Base-by-base conservation (phyloP, 768 basidiomycete genomes). In the Sporobolomyces pararoseus region DNA sequence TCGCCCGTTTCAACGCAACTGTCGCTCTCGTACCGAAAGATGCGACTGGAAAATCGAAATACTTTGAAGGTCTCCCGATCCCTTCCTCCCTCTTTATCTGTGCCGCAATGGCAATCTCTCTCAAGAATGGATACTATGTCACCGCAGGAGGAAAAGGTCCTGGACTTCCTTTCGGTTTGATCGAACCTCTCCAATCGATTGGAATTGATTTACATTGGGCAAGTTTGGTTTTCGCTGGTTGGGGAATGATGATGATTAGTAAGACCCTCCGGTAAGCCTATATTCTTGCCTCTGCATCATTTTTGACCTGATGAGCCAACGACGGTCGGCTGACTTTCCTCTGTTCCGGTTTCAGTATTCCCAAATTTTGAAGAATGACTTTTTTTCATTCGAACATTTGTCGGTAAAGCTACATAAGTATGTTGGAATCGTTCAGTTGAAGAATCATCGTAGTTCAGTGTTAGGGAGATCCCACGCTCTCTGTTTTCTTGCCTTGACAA, bases 1-100 rank as follows among this genome's bases (percentile, higher is more conserved):
- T 99, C 39, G 96, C 96, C 14, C 87, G 96, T 49, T 99, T 97
- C 84, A 99, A 99, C 80, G 96, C 95, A 13, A 99, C 96, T 0
- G 95, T 96, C 66, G 96, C 96, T 4, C 82, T 91, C 50, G 84
- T 96, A 31, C 95, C 95, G 2, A 94, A 93, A 79, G 89, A 93
- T 78, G 81, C 79, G 10, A 84, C 83, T 35, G 95, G 96, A 66
- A 98, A 97, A 79, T 84, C 89, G 21, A 87, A 88, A 76, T 98
- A 94, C 82, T 99, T 98, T 78, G 96, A 98, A 81, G 96, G 96
- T 7, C 85, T 99, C 27, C 96, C 96, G 31, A 98, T 99, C 70
- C 96, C 96, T 2, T 90, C 90, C 0, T 89, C 90, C 16, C 84
- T 99, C 53, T 84, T 77, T 16, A 84, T 99, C 64, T 93, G 96